Evolutionary conservation across 345 rosid genomes (phyloP), one percentile per base, ranked within the genome.

Genomic region (Clausena lansium): DNA sequence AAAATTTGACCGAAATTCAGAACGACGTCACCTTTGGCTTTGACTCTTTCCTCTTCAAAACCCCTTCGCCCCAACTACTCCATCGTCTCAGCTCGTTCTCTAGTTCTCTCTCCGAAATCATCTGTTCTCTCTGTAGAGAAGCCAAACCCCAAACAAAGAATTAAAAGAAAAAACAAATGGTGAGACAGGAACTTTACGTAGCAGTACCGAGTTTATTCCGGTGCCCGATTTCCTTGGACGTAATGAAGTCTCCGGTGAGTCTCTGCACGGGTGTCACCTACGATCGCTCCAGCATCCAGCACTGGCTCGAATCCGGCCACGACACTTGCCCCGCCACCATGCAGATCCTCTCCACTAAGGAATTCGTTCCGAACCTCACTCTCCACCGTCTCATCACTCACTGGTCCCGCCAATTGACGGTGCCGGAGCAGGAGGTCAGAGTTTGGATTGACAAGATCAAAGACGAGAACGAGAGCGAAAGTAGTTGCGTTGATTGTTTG

Each of bases 231-330:
- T 84, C 91, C 0, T 79, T 85, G 11, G 92, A 88, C 77, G 87
- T 88, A 52, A 88, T 88, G 91, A 84, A 84, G 74, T 88, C 91
- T 14, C 91, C 89, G 4, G 91, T 88, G 9, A 88, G 89, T 68
- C 86, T 88, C 64, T 84, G 81, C 85, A 88, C 91, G 39, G 91
- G 91, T 25, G 89, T 88, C 35, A 88, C 91, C n/a, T 88, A 88
- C 77, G 91, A 88, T 76, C 87, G 91, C 41, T 71, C 86, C 78
- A 78, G 85, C 84, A 88, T 88, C 75, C 85, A 88, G 67, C 82
- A 78, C 47, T 88, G 91, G 91, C 86, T 88, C 64, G 91, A 88
- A 39, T 52, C 81, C 63, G 91, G 91, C 27, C 85, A 88, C 81
- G 86, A 86, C 77, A 88, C 87, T 17, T 88, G 91, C 50, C 91